Evolutionary conservation across 192 early-diverging fungal genomes (phyloP), one percentile per base, ranked within the genome.

Genomic region (Coemansia sp.): DNA sequence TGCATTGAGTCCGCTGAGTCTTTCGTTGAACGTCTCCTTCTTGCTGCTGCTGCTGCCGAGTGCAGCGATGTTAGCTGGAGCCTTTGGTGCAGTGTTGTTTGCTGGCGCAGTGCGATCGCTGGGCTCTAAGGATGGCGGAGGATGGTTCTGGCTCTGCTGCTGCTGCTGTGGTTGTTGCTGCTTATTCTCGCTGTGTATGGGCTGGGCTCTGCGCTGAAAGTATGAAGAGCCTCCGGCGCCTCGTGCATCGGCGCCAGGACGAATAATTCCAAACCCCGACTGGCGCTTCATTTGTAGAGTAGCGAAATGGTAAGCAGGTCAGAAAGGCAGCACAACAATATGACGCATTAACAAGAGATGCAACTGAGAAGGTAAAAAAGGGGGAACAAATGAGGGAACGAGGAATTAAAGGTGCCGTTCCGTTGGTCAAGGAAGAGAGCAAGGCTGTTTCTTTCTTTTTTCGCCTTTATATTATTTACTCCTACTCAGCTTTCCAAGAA

Each of bases 161-260:
- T 19, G 52, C 25, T 46, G 35, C 55, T 57, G 57, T 39, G 45
- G 57, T 18, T 46, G 23, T 57, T 23, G 32, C 55, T 32, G n/a
- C 9, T 34, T 34, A 4, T 34, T 2, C 2, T 14, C 39, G 14
- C 39, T 42, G 39, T 14, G 39, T 16, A 42, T 42, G 39, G 39
- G 77, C 71, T 80, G 78, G 7, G 50, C 68, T 18, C 78, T 64
- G 24, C 78, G 68, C 63, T 80, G 78, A 53, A 80, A 80, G 58
- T 80, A 80, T 47, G 78, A 74, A 9, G 72, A 69, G 52, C 71
- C 71, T 5, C 67, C 67, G 2, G 66, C 11, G 45, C 58, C 32
- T 52, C 71, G 63, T 1, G 53, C 61, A 34, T 74, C 78, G 6
- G 68, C 25, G 22, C 65, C 65, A 11, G 70, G 56, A 28, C 78